These are phyloP conservation scores for Daldinia vernicosa DNA, from an alignment of 495 filamentous ascomycete species.

Conservation along the genomic window DNA sequence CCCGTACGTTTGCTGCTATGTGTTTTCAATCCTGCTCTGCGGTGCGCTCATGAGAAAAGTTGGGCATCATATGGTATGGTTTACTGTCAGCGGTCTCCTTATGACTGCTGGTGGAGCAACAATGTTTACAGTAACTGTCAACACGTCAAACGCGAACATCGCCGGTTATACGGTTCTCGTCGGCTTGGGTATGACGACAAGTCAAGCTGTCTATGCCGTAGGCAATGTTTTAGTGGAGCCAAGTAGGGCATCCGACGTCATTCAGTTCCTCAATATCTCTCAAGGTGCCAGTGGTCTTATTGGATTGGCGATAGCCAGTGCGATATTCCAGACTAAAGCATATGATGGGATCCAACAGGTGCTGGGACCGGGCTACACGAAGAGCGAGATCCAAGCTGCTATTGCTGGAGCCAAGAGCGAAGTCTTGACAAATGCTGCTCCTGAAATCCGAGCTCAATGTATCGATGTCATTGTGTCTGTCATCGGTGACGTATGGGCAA, in stretches of 20 bases:
- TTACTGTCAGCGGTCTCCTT: not conserved
- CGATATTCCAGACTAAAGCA: not conserved
- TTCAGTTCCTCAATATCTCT: not conserved
- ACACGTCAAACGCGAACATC: not conserved
- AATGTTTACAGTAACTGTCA: not conserved
- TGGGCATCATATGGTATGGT: not conserved
- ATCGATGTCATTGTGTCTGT: not conserved
- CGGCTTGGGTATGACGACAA: not conserved
- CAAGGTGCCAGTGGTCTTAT: not conserved
- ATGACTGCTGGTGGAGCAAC: not conserved
- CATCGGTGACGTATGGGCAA: not conserved
- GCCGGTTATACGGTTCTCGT: not conserved
- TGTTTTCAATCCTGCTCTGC: not conserved
- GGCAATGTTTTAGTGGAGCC: not conserved
- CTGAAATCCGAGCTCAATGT: not conserved
- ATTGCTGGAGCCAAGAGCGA: not conserved
- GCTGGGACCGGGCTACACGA: not conserved
- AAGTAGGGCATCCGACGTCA: not conserved
- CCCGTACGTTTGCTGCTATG: not conserved
- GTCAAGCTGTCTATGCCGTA: not conserved
- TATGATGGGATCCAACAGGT: not conserved
- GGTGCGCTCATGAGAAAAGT: not conserved
- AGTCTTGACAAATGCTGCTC: not conserved
- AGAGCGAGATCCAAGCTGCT: not conserved
- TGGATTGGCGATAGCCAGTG: not conserved